These are phyloP conservation scores for Quercus agrifolia DNA, from an alignment of 306 rosid genomes.

Conservation along the genomic window DNA sequence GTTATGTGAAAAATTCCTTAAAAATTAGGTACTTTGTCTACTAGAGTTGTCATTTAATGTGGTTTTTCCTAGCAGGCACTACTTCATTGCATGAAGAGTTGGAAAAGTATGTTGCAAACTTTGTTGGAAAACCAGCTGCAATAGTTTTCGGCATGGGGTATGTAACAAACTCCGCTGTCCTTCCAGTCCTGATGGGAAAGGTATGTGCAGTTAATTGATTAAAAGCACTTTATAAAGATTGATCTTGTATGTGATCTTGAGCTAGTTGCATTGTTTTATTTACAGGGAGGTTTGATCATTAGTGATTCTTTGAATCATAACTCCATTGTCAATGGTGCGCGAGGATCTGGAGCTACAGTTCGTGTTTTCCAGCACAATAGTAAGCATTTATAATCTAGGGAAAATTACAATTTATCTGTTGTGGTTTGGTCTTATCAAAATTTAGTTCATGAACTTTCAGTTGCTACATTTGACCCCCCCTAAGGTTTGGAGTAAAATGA, in stretches of 20 bases:
- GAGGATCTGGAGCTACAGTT: conserved; percentile 93
- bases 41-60: neutral
- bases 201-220: conserved; percentile 24
- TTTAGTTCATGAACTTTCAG: too few species aligned
- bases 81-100: conserved; percentile 55
- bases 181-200: conserved; percentile 76
- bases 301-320: conserved; percentile 90
- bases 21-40: neutral
- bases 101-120: conserved; percentile 67
- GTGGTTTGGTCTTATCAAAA: too few species aligned
- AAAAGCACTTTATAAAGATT: neutral
- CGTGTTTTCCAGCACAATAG: conserved; percentile 88
- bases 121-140: conserved; percentile 72
- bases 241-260: neutral
- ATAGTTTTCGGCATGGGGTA: conserved; percentile 88
- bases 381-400: neutral
- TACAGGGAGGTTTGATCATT: conserved; percentile 74
- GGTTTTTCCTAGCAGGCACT: conserved; percentile 45
- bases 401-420: too few species aligned
- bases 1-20: neutral
- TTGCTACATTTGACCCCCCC: too few species aligned
- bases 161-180: conserved; percentile 81
- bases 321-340: conserved; percentile 84
- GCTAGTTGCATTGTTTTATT: too few species aligned
- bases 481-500: too few species aligned